Evolutionary conservation across 148 eudicot genomes (phyloP).

Genomic region (Amaranthus cruentus): DNA sequence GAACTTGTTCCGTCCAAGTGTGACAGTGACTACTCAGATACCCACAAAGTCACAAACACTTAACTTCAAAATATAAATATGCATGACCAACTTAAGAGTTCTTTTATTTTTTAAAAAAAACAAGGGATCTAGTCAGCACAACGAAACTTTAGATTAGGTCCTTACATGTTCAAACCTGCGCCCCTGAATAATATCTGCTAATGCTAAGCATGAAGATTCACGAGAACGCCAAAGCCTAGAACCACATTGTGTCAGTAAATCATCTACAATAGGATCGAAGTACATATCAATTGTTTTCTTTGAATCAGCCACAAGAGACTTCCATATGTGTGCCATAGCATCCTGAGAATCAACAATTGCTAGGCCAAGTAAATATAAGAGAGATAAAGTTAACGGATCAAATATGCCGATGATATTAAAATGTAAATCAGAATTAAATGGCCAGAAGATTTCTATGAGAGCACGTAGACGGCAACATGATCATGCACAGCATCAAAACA

Average conservation of each 20-base stretch:
- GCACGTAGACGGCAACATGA: background rate
- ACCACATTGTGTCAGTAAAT: conserved; percentile 76
- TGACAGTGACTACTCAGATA: background rate
- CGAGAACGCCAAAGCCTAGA: conserved; percentile 99
- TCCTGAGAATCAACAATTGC: conserved; percentile 44
- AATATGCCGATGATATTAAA: background rate
- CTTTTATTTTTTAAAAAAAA: background rate
- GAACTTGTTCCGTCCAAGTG: background rate
- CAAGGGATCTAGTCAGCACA: background rate
- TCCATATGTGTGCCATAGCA: conserved; percentile 98
- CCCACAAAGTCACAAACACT: background rate
- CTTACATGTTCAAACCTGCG: conserved; percentile 84
- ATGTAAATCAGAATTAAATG: background rate
- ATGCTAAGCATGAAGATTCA: conserved; percentile 94
- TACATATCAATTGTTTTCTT: conserved; percentile 77
- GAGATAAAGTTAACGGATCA: background rate
- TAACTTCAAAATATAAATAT: background rate
- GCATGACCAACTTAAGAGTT: background rate
- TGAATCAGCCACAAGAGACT: conserved; percentile 80
- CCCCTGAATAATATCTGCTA: conserved; percentile 90
- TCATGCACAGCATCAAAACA: background rate
- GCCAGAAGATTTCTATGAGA: background rate
- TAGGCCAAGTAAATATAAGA: background rate
- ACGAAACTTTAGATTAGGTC: background rate
- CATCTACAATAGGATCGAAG: conserved; percentile 71